Percentiles rank a stretch among this genome's conserved stretches.
phyloP scores from a whole-genome alignment of 2,329 filamentous ascomycete genomes.

The Aspergillus quadricinctus region DNA sequence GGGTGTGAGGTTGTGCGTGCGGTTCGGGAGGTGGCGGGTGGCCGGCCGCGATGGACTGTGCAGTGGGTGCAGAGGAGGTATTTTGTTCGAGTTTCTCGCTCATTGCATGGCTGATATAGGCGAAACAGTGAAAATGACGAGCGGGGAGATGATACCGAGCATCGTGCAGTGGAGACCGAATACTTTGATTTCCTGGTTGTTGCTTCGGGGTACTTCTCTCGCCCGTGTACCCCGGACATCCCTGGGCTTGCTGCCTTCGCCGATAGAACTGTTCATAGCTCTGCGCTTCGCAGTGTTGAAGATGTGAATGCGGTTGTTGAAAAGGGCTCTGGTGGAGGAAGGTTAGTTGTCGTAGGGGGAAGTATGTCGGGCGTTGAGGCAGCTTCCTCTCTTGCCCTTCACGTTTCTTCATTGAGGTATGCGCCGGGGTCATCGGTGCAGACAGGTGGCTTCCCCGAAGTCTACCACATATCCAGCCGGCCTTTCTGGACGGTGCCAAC shows the following conservation, averaged over 20 bases:
- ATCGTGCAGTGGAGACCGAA: slow-evolving; percentile 15
- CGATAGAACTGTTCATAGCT: slow-evolving; percentile 63
- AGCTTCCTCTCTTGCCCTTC: slow-evolving; percentile 65
- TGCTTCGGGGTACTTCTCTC: slow-evolving; percentile 72
- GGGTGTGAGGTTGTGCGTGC: slow-evolving; percentile 40
- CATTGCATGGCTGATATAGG: neutral
- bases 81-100: neutral
- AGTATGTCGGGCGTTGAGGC: slow-evolving; percentile 81
- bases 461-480: slow-evolving; percentile 66
- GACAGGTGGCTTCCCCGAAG: slow-evolving; percentile 26
- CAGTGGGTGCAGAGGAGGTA: slow-evolving; percentile 25
- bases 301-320: slow-evolving; percentile 16
- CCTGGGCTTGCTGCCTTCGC: slow-evolving; percentile 27
- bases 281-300: slow-evolving; percentile 55
- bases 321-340: slow-evolving; percentile 41
- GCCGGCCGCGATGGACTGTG: slow-evolving; percentile 37
- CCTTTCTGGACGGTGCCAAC: slow-evolving; percentile 69
- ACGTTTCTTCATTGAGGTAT: slow-evolving; percentile 62
- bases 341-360: slow-evolving; percentile 70
- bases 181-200: slow-evolving; percentile 68
- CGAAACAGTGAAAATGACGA: neutral
- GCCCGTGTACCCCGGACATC: slow-evolving; percentile 50
- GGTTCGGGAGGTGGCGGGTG: slow-evolving; percentile 13
- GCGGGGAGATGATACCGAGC: neutral
- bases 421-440: slow-evolving; percentile 43